Evolutionary conservation across 2,329 filamentous ascomycete species (phyloP), one percentile per base, ranked within the genome.

Genomic region (Calonectria montana): DNA sequence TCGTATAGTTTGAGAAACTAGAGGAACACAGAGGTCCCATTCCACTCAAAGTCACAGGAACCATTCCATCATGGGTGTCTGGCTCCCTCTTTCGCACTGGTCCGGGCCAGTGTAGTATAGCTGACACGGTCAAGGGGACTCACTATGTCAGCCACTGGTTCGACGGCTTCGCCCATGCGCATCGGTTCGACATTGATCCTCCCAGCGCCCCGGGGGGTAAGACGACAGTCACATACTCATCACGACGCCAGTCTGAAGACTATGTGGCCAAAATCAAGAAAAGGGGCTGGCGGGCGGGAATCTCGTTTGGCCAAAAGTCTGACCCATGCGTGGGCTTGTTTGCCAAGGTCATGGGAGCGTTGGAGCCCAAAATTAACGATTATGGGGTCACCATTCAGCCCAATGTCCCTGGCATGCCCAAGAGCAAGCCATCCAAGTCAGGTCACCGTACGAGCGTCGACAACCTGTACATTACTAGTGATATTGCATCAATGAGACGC

Each of bases 271-370:
- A 87, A 3, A 89, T 94, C 57, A 88, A 89, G 67, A 87, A 87
- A 72, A 88, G 88, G 0, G 94, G 94, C 1, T 85, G 85, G 62
- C 80, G 89, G 1, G 84, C 87, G 1, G 84, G 85, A 21, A 85
- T 92, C 70, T 91, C 88, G 4, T 97, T 97, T 80, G 94, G 87
- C 0, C 91, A 94, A 74, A 91, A 90, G 72, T 87, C 88, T 2
- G 94, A 97, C 76, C 94, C 94, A 0, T 97, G 94, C 79, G 87
- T 94, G 63, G 91, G 91, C 16, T 83, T 95, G 43, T 95, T 95
- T 79, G 87, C 89, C 70, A 96, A 97, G 80, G 82, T 93, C 71
- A 92, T 92, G 89, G 87, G 89, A 70, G 79, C 91, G 23, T 93
- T 93, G 81, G 81, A 80, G 10, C 79, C 78, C 2, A 72, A 75